Conservation (phyloP, 768 basidiomycete species). For the Panaeolus papilionaceus region DNA sequence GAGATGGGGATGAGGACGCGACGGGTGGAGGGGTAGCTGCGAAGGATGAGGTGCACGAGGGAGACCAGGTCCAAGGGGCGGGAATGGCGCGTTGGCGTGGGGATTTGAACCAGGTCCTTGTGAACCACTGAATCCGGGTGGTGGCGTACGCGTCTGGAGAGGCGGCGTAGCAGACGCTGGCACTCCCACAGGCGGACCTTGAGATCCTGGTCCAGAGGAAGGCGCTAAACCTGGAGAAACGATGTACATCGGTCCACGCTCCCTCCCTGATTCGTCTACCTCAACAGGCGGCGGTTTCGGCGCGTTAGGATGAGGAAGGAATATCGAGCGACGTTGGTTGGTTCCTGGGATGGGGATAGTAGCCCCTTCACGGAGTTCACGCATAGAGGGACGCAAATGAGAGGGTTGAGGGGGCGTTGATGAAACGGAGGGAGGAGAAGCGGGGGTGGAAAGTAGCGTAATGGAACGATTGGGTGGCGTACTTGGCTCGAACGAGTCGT, state of each 20-base stretch:
- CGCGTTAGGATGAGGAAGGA: slow-evolving; percentile 53
- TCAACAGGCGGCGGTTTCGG: slow-evolving; percentile 42
- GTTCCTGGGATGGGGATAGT: slow-evolving; percentile 34
- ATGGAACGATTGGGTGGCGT: neutral
- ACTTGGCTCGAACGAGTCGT: neutral
- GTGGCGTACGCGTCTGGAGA: neutral
- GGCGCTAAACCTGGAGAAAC: slow-evolving; percentile 10
- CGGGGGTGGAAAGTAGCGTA: slow-evolving; percentile 26
- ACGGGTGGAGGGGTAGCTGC: neutral
- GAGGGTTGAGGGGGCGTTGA: slow-evolving; percentile 19
- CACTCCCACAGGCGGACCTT: no score
- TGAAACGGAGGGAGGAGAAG: slow-evolving; percentile 20
- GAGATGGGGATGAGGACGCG: slow-evolving; percentile 12
- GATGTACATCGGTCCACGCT: slow-evolving; percentile 67
- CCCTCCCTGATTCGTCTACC: neutral
- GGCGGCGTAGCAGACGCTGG: neutral
- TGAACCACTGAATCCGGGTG: neutral
- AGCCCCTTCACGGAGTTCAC: slow-evolving; percentile 37
- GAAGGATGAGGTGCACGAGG: neutral
- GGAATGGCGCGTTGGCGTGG: neutral
- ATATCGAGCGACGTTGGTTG: slow-evolving; percentile 44
- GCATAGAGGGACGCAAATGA: slow-evolving; percentile 38
- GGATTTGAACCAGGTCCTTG: neutral
- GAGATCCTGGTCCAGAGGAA: neutral
- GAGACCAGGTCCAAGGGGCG: neutral